Evolutionary conservation across 345 rosid genomes (phyloP).

Genomic region (Excoecaria cochinchinensis): DNA sequence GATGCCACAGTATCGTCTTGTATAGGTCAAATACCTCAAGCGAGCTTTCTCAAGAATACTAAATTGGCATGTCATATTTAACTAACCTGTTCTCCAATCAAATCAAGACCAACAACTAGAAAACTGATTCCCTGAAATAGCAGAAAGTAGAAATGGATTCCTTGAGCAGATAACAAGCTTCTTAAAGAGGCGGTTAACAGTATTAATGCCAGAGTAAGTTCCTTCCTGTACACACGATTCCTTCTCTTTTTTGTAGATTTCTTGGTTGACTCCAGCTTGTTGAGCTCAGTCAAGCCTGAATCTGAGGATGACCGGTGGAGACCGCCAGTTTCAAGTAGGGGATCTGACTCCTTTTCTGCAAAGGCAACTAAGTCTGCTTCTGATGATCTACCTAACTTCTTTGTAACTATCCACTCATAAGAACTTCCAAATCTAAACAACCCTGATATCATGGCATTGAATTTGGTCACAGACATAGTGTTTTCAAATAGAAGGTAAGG

Average conservation of each 20-base stretch:
- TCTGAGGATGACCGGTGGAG: slow-evolving; percentile 63
- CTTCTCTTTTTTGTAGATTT: slow-evolving; percentile 42
- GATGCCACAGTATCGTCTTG: background rate
- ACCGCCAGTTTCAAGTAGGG: slow-evolving; percentile 33
- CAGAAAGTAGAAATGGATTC: slow-evolving; percentile 85
- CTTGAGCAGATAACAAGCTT: slow-evolving; percentile 85
- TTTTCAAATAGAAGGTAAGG: slow-evolving; percentile 94
- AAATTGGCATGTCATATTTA: slow-evolving; percentile 12
- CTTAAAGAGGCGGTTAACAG: slow-evolving; percentile 65
- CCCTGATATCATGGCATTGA: slow-evolving; percentile 95
- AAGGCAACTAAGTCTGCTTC: slow-evolving; percentile 79
- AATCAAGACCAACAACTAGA: slow-evolving; percentile 78
- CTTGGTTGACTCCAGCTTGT: slow-evolving; percentile 50
- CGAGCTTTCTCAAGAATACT: background rate
- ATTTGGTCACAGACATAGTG: slow-evolving; percentile 97
- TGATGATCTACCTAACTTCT: slow-evolving; percentile 87
- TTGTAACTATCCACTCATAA: slow-evolving; percentile 91
- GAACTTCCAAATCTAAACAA: slow-evolving; percentile 76
- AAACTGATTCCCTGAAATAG: slow-evolving; percentile 85
- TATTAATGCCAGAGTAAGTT: slow-evolving; percentile 67
- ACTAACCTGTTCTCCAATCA: slow-evolving; percentile 90
- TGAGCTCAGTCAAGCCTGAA: slow-evolving; percentile 62
- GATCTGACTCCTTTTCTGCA: slow-evolving; percentile 56
- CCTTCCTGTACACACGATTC: slow-evolving; percentile 69
- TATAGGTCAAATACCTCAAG: background rate